Conservation (phyloP, 1,139 yeast genomes). For the Yamadazyma triangularis region DNA sequence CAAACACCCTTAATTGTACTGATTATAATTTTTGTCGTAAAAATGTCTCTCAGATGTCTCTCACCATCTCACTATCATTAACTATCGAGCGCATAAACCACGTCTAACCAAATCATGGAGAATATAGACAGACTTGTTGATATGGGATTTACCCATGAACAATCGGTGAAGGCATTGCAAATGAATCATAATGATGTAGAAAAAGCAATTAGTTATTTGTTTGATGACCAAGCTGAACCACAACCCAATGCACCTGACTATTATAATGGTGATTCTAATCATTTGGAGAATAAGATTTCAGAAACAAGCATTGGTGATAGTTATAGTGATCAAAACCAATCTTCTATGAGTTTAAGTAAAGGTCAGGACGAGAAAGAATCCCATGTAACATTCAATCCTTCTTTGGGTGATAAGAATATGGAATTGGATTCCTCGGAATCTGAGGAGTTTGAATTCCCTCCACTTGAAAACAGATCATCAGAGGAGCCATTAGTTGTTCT, state of each 20-base stretch:
- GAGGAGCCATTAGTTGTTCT: slow-evolving; percentile 6
- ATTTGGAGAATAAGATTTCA: not conserved
- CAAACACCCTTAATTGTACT: no score
- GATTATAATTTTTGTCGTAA: no score
- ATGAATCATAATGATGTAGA: slow-evolving; percentile 45
- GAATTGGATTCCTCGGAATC: slow-evolving; percentile 3
- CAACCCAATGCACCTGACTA: not conserved
- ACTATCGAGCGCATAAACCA: no score
- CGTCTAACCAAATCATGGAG: slow-evolving; percentile 8
- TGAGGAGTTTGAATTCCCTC: slow-evolving; percentile 3
- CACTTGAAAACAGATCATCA: not conserved
- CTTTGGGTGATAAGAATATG: not conserved
- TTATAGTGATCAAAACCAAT: no score
- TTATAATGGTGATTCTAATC: not conserved
- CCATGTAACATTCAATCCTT: no score
- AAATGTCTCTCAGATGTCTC: no score
- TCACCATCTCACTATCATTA: no score
- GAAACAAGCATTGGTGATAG: not conserved
- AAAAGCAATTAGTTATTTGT: slow-evolving; percentile 50
- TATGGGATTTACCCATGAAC: slow-evolving; percentile 57
- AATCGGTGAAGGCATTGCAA: slow-evolving; percentile 38
- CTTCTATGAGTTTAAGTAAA: not conserved
- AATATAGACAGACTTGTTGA: slow-evolving; percentile 32
- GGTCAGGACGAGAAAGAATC: no score
- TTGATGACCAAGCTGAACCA: slow-evolving; percentile 30